Evolutionary conservation across 2,329 filamentous ascomycete genomes (phyloP), one percentile per base, ranked within the genome.

Genomic region (Aspergillus sojae): DNA sequence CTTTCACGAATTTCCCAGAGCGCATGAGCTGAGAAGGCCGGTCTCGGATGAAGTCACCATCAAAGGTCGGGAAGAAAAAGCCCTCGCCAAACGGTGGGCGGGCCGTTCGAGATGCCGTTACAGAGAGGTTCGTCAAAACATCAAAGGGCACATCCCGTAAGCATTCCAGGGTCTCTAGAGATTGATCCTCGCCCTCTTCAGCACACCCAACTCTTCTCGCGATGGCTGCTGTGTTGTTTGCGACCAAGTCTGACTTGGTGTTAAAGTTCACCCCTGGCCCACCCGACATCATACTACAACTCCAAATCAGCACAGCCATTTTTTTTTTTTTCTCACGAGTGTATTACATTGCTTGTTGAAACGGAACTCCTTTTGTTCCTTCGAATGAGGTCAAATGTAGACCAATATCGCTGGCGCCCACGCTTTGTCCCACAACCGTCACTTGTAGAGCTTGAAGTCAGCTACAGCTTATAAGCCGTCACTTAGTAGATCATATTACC

Each of bases 381-480:
- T 61, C 70, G 36, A 70, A 75, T 0, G 74, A 64, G 14, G 63
- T 67, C 41, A 76, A 52, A 7, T 74, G 73, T 16, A 75, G 63
- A 23, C 70, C 61, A 46, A 75, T 73, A 57, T 73, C 72, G 21
- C 66, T 71, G 23, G 67, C 72, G 30, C 74, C 74, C 1, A 75
- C 73, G 14, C 73, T 75, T 50, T 77, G 74, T 0, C 74, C 74
- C 11, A 74, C 62, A 1, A 67, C 71, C 23, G 72, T 74, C n/a
- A 74, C 70, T 71, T 61, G 11, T 41, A 30, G 39, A 23, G 5
- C 10, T 11, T 46, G 9, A 46, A 12, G 43, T 23, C 9, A 46
- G 32, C 26, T 10, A n/a, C 23, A 52, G 6, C 21, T 50, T 16
- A 4, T 28, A 50, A 19, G 14, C 23, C 10, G n/a, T 43, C 7